phyloP scores from a whole-genome alignment of 1,284 basidiomycete species.

The Earliella scabrosa region DNA sequence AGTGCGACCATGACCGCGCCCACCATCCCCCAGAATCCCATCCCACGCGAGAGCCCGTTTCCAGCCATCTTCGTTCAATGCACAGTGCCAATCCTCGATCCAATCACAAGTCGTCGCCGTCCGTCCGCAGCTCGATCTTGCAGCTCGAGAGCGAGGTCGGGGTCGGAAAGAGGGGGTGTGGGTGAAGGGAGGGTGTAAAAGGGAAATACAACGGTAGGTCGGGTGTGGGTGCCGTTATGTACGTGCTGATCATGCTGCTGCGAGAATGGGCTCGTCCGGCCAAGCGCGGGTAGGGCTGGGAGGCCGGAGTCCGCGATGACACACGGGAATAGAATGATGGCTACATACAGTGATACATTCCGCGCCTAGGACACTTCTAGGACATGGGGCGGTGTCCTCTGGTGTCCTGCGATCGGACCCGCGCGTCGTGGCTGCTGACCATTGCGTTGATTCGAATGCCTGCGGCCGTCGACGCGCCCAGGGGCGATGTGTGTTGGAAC shows the following conservation, averaged over 20 bases:
- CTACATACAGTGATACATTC: no score
- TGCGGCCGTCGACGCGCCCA: no score
- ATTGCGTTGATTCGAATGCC: no score
- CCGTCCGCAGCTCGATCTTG: neutral
- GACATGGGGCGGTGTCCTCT: neutral
- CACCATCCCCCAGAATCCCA: slow-evolving; percentile 47
- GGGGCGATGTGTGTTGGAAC: no score
- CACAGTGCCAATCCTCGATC: no score
- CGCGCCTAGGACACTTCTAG: neutral
- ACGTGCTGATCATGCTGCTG: slow-evolving; percentile 1
- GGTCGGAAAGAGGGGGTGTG: neutral
- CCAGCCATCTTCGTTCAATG: slow-evolving; percentile 17
- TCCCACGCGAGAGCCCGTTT: slow-evolving; percentile 15
- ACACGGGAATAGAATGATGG: no score
- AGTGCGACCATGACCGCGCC: slow-evolving; percentile 50
- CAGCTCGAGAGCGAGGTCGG: neutral
- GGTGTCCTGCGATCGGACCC: neutral
- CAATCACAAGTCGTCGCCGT: no score
- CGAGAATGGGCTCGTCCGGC: neutral
- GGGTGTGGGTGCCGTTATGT: slow-evolving; percentile 11
- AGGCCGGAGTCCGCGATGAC: neutral
- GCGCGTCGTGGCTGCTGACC: no score
- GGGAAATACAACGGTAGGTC: slow-evolving; percentile 8
- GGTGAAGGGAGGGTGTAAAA: slow-evolving; percentile 6
- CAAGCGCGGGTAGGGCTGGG: neutral